Conservation (phyloP, 306 rosid species). For the Albizia julibrissin region DNA sequence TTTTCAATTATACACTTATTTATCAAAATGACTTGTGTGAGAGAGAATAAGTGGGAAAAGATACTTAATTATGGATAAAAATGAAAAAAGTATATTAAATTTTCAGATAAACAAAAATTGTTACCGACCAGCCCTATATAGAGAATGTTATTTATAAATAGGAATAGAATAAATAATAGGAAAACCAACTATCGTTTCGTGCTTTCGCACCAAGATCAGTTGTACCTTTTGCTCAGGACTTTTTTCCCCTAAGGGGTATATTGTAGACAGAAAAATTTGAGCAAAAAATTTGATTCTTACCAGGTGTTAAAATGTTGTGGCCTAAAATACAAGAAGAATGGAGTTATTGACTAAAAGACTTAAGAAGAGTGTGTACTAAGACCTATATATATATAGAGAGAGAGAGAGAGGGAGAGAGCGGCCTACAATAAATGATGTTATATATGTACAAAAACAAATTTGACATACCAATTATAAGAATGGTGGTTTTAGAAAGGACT, state of each 20-base stretch:
- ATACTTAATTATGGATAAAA: too few species aligned
- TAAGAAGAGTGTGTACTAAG: neutral
- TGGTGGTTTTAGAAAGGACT: constrained; percentile 70
- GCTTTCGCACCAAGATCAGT: neutral
- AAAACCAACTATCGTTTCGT: neutral
- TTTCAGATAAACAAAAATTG: too few species aligned
- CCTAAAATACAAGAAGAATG: neutral
- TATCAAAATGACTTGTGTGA: too few species aligned
- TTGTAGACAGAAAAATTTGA: neutral
- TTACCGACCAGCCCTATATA: too few species aligned
- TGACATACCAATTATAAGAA: neutral
- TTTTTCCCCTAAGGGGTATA: neutral
- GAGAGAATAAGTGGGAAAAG: too few species aligned
- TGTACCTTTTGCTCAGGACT: neutral
- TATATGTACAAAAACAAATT: constrained; percentile 3
- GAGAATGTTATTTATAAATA: too few species aligned
- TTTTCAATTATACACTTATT: too few species aligned
- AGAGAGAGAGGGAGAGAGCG: neutral
- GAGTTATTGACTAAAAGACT: neutral
- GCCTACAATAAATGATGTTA: constrained; percentile 19
- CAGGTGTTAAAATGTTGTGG: constrained; percentile 7
- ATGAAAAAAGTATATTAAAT: too few species aligned
- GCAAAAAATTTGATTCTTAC: constrained; percentile 20
- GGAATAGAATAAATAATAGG: too few species aligned
- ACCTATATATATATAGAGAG: neutral